phyloP scores from a whole-genome alignment of 192 early-diverging fungal species.

The Coemansia sp. region DNA sequence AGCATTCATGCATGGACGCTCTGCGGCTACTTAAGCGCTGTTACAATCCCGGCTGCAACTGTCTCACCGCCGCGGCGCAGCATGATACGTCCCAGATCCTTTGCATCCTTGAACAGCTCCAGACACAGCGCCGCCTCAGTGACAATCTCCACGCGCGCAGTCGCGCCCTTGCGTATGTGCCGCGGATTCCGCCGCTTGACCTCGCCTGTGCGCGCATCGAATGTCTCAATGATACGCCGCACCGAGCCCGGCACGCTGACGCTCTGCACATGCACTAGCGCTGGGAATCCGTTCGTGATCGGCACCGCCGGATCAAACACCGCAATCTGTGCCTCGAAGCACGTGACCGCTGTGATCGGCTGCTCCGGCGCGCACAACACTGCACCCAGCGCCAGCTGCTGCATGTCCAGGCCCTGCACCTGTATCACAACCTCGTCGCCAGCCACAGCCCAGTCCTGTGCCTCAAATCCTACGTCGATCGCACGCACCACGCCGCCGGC shows the following conservation, averaged over 20 bases:
- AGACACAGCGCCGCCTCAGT: slow-evolving; percentile 75
- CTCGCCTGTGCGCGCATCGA: slow-evolving; percentile 83
- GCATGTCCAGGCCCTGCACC: slow-evolving; percentile 56
- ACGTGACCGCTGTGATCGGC: slow-evolving; percentile 75
- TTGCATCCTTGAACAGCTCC: slow-evolving; percentile 81
- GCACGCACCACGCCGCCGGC: slow-evolving; percentile 75
- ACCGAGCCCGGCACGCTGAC: slow-evolving; percentile 77
- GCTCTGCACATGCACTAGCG: slow-evolving; percentile 84
- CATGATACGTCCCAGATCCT: slow-evolving; percentile 86
- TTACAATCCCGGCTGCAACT: slow-evolving; percentile 85
- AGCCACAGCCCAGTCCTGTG: slow-evolving; percentile 84
- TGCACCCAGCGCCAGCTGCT: slow-evolving; percentile 66
- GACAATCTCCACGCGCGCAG: slow-evolving; percentile 82
- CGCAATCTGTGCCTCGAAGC: slow-evolving; percentile 83
- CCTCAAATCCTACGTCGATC: slow-evolving; percentile 71
- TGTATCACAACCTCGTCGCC: slow-evolving; percentile 88
- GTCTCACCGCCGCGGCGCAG: slow-evolving; percentile 83
- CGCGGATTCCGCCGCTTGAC: slow-evolving; percentile 83
- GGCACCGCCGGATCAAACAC: slow-evolving; percentile 93
- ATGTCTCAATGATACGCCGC: slow-evolving; percentile 68
- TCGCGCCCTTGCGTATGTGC: slow-evolving; percentile 58
- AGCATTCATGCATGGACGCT: neutral
- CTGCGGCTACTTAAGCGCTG: slow-evolving; percentile 22
- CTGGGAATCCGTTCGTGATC: slow-evolving; percentile 86
- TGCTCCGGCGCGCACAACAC: slow-evolving; percentile 72